phyloP scores from a whole-genome alignment of 352 stramenopile species.

The Globisporangium recalcitrans region DNA sequence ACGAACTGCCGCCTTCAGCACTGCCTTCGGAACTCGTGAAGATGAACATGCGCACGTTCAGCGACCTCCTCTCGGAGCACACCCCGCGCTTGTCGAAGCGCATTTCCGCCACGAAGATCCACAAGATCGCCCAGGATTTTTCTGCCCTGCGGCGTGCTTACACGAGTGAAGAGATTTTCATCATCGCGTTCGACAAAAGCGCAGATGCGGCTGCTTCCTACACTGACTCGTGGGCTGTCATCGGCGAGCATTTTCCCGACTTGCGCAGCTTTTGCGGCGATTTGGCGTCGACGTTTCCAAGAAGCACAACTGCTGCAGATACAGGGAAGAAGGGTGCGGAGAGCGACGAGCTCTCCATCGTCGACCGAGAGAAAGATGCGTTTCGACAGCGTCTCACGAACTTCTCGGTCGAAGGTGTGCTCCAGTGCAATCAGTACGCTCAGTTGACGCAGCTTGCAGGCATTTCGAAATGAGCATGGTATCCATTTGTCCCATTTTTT shows the following conservation, averaged over 20 bases:
- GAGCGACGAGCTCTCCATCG: neutral
- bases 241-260: neutral
- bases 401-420: neutral
- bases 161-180: neutral
- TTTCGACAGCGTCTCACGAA: neutral
- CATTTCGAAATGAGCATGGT: neutral
- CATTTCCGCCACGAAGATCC: neutral
- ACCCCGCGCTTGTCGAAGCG: neutral
- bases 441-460: neutral
- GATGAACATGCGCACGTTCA: conserved; percentile 3
- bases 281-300: neutral
- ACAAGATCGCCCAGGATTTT: conserved; percentile 1
- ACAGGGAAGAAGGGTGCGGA: neutral
- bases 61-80: neutral
- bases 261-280: neutral
- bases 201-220: neutral
- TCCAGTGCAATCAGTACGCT: conserved; percentile 1
- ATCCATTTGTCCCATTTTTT: neutral
- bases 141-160: neutral
- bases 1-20: neutral
- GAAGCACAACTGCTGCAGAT: neutral
- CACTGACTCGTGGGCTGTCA: neutral
- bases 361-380: neutral
- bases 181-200: neutral
- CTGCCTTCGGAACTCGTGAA: neutral